Conservation (phyloP, 1,139 yeast genomes). For the Debaryomyces fabryi region DNA sequence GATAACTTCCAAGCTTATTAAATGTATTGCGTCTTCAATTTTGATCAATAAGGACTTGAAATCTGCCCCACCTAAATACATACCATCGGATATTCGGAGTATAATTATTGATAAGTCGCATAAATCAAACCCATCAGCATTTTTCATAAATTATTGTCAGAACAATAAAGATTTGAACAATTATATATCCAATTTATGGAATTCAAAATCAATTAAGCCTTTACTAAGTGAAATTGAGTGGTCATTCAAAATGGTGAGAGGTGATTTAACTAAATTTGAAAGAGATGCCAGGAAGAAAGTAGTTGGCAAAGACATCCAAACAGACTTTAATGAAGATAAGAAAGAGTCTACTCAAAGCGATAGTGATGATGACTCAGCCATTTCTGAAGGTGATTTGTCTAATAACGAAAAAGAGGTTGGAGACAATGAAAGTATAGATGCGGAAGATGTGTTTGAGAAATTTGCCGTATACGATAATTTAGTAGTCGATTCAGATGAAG, state of each 20-base stretch:
- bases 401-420: constrained; percentile 20
- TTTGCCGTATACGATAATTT: constrained; percentile 54
- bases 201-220: constrained; percentile 53
- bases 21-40: constrained; percentile 27
- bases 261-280: constrained; percentile 53
- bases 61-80: constrained; percentile 35
- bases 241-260: constrained; percentile 62
- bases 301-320: constrained; percentile 26
- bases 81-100: constrained; percentile 26
- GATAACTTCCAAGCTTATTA: constrained; percentile 38
- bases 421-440: constrained; percentile 18
- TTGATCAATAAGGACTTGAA: constrained; percentile 30
- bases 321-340: constrained; percentile 16
- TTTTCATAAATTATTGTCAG: constrained; percentile 51
- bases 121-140: constrained; percentile 46
- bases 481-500: constrained; percentile 60
- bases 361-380: constrained; percentile 18
- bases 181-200: constrained; percentile 61
- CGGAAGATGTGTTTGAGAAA: constrained; percentile 25
- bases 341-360: constrained; percentile 21
- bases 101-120: constrained; percentile 32
- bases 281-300: constrained; percentile 32
- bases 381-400: constrained; percentile 21
- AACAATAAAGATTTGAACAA: constrained; percentile 43
- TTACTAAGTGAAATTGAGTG: constrained; percentile 53